These are phyloP conservation scores for Lumnitzera littorea DNA, from an alignment of 345 rosid genomes.

Conservation along the genomic window DNA sequence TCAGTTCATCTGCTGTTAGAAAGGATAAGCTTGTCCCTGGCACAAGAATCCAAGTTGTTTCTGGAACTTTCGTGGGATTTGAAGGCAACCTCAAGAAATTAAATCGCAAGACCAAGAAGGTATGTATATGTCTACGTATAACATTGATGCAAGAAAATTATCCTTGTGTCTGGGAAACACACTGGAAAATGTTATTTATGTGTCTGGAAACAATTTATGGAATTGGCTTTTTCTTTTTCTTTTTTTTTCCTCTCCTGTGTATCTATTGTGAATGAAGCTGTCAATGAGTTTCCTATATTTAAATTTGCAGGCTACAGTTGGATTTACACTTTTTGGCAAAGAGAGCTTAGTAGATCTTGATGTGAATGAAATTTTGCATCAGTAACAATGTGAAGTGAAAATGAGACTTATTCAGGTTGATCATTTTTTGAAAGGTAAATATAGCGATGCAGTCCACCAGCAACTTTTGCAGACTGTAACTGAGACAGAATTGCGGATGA, in stretches of 20 bases:
- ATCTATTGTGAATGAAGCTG: neutral
- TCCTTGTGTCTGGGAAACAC: neutral
- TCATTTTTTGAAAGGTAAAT: conserved; percentile 11
- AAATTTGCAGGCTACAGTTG: conserved; percentile 76
- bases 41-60: conserved; percentile 57
- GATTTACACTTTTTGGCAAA: conserved; percentile 71
- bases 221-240: neutral
- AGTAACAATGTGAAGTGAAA: conserved; percentile 28
- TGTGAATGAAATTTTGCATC: conserved; percentile 55
- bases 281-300: neutral
- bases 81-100: conserved; percentile 66
- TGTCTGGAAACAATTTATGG: neutral
- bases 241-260: neutral
- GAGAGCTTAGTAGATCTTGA: conserved; percentile 76
- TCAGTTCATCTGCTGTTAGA: conserved; percentile 17
- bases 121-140: conserved; percentile 11
- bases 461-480: too few relatives aligned
- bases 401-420: conserved; percentile 4
- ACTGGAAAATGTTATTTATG: neutral
- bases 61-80: conserved; percentile 75
- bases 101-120: conserved; percentile 71
- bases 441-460: neutral
- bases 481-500: too few relatives aligned
- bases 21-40: conserved; percentile 42
- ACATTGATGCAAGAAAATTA: neutral